Base-by-base conservation (phyloP, 441 rosid species). In the Gossypium laxum region DNA sequence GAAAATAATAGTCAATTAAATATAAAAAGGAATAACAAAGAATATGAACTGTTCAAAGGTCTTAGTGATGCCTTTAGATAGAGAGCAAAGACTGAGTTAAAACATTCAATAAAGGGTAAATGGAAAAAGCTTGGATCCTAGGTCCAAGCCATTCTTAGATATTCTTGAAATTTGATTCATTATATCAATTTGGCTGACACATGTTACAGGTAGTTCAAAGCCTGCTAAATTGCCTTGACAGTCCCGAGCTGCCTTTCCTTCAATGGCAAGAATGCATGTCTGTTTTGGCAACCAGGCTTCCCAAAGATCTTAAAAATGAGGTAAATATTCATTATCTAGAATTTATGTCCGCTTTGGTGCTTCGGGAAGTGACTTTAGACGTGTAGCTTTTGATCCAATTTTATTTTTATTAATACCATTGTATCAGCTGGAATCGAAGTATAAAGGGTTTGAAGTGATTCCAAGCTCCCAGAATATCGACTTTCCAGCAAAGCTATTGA, bases 191-290 rank as follows among this genome's bases (percentile, higher is more conserved):
- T 57, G 60, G 60, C 72, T 75, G 21, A 67, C 76, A 34, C 78
- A 71, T 74, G 62, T 69, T 75, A 77, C 81, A 95, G 99, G 98
- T 93, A 50, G 96, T 89, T 75, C 96, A 90, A 82, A 92, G 75
- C 86, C 86, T 96, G 83, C 95, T 96, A 17, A 83, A 74, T 59
- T 92, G 96, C 80, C 98, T 96, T 66, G 98, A 96, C 80, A 92
- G 89, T 81, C 99, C 99, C 41, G 96, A 90, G 80, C 95, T 92
- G 56, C 99, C 99, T 79, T 93, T 91, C 80, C 99, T 96, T 82
- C 99, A 96, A 78, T 96, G 99, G 99, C 99, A 92, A 90, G 99
- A 96, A 81, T 87, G 91, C 81, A 77, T 91, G 76, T 87, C 99
- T 47, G 96, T 96, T 82, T 83, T 96, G 19, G 94, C 96, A 21